Conservation (phyloP, 495 filamentous ascomycete genomes). For the Talaromyces thailandensis region DNA sequence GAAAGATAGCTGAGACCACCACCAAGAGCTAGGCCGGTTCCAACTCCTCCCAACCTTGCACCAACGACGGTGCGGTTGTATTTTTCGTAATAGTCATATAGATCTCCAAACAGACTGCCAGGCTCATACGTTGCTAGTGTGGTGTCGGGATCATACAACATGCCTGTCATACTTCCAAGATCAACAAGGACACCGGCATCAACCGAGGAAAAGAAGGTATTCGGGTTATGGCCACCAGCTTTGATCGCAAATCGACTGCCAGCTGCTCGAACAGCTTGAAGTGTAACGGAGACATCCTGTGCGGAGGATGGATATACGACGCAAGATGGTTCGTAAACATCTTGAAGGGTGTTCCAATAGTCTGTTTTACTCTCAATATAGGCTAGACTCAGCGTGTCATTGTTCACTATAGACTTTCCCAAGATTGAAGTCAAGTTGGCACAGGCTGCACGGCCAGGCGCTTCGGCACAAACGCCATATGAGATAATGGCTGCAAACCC, state of each 20-base stretch:
- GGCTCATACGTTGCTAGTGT: constrained; percentile 24
- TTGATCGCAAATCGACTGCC: constrained; percentile 36
- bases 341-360: constrained; percentile 38
- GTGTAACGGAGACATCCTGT: constrained; percentile 17
- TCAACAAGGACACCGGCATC: constrained; percentile 36
- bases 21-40: constrained; percentile 23
- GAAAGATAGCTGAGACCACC: constrained; percentile 28
- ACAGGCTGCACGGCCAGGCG: background rate
- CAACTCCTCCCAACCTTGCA: constrained; percentile 21
- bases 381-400: constrained; percentile 8
- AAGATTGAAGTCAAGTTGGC: background rate
- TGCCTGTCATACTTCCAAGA: constrained; percentile 18
- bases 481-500: background rate
- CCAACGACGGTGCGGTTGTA: constrained; percentile 25
- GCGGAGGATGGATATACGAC: constrained; percentile 20
- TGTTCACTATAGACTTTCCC: constrained; percentile 7
- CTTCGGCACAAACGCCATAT: background rate
- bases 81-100: constrained; percentile 21
- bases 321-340: constrained; percentile 23
- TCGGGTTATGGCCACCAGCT: constrained; percentile 36
- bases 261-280: constrained; percentile 17
- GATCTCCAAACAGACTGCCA: constrained; percentile 21
- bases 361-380: constrained; percentile 16
- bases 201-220: constrained; percentile 29
- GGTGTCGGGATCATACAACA: constrained; percentile 20